Conservation (phyloP, 176 grass and related monocot species). For the Sorghum bicolor region Sorghum_bicolor_NCBIv3 NC_012872.2:5602501-5603000, state of each 20-base stretch:
- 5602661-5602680: too few species aligned
- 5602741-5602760: background rate
- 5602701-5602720: too few species aligned
- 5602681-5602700: too few species aligned
- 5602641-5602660: too few species aligned
- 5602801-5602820: background rate
- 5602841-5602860: constrained; percentile 12
- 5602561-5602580: too few species aligned
- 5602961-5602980: too few species aligned
- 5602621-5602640: too few species aligned
- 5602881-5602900: constrained; percentile 70
- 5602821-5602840: constrained; percentile 31
- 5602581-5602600: too few species aligned
- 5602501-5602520: too few species aligned
- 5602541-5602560: too few species aligned
- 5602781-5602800: constrained; percentile 31
- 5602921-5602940: constrained; percentile 29
- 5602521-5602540: too few species aligned
- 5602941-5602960: constrained; percentile 32
- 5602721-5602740: background rate
- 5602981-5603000: background rate
- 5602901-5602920: constrained; percentile 42
- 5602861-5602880: constrained; percentile 47
- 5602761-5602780: constrained; percentile 44
- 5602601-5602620: too few species aligned